Evolutionary conservation across 805 yeast genomes (phyloP).

Genomic region (Komagataella pastoris): DNA sequence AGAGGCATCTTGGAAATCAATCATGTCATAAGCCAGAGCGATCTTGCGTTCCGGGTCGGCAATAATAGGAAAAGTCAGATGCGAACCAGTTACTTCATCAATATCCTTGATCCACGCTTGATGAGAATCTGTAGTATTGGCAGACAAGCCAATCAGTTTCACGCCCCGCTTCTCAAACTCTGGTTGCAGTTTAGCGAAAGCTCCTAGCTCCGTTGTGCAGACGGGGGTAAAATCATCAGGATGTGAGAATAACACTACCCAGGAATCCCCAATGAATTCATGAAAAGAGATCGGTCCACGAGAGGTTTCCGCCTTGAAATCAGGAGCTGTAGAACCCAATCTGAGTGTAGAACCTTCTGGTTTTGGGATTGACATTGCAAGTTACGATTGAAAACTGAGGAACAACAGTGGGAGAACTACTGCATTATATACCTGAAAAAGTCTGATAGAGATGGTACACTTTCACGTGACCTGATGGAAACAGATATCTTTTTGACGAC

Average conservation of each 20-base stretch:
- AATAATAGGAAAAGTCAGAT: constrained; percentile 50
- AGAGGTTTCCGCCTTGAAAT: constrained; percentile 51
- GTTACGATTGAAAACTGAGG: neutral
- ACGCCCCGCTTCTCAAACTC: constrained; percentile 55
- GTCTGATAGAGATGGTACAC: neutral
- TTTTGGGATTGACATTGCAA: constrained; percentile 23
- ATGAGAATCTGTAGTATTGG: constrained; percentile 51
- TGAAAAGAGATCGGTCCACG: constrained; percentile 52
- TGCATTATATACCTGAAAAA: neutral
- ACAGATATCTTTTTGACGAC: neutral
- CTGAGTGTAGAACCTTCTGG: constrained; percentile 26
- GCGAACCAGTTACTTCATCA: constrained; percentile 49
- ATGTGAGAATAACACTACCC: constrained; percentile 62
- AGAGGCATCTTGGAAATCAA: constrained; percentile 55
- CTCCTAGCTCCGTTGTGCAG: constrained; percentile 70
- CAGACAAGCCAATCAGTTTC: constrained; percentile 55
- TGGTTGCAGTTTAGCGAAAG: constrained; percentile 58
- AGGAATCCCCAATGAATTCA: constrained; percentile 43
- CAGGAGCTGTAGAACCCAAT: constrained; percentile 56
- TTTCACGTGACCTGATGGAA: neutral
- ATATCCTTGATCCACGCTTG: constrained; percentile 60
- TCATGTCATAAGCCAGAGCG: constrained; percentile 54
- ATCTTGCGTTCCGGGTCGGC: constrained; percentile 53
- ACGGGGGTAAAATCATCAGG: constrained; percentile 75
- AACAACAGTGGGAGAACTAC: too few relatives aligned